Conservation (phyloP, 2,329 filamentous ascomycete species). For the Lachnellula subtilissima region DNA sequence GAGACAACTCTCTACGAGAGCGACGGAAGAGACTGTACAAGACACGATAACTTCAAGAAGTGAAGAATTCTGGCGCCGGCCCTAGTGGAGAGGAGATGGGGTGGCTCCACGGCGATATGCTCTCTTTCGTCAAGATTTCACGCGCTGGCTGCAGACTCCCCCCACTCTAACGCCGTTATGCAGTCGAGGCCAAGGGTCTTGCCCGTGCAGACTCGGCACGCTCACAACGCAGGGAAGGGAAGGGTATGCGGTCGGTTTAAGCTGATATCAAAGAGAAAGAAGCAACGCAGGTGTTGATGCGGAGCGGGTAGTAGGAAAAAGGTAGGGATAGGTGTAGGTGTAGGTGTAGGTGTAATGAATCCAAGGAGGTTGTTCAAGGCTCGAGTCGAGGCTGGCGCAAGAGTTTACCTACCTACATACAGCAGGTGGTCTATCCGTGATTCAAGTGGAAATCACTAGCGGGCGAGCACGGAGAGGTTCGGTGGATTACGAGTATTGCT, state of each 20-base stretch:
- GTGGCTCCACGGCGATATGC: background rate
- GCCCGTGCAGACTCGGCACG: background rate
- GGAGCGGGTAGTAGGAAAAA: background rate
- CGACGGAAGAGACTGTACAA: background rate
- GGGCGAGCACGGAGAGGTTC: no score
- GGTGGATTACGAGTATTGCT: no score
- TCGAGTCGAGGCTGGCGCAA: background rate
- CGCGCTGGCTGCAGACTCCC: background rate
- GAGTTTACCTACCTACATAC: background rate
- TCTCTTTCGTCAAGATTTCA: no score
- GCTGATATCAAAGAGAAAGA: background rate
- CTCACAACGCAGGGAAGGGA: background rate
- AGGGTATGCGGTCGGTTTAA: background rate
- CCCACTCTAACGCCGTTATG: background rate
- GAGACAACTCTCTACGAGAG: background rate
- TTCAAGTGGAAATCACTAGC: no score
- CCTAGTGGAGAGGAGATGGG: background rate
- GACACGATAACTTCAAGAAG: background rate
- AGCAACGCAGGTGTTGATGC: background rate
- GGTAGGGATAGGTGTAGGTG: background rate
- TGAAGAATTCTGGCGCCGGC: background rate
- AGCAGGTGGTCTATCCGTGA: no score
- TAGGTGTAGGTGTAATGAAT: background rate
- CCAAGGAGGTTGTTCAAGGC: background rate
- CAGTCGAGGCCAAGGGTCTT: background rate